A percentile compares a stretch with the other conserved stretches of the same genome.
These are phyloP conservation scores for Acanthamoeba divionensis DNA, from an alignment of 208 protist species.

Conservation along the genomic window DNA sequence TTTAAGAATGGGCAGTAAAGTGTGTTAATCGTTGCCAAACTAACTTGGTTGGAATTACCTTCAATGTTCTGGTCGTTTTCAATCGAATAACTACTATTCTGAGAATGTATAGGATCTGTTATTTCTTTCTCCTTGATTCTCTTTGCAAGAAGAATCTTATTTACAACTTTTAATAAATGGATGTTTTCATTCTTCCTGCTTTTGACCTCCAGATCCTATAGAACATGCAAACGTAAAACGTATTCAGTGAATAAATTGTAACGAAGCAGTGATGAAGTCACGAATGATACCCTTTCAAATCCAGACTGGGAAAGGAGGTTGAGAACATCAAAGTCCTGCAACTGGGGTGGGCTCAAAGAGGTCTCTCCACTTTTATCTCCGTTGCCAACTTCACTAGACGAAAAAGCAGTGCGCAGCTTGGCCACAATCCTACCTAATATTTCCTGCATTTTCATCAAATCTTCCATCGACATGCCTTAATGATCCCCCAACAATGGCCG, in stretches of 20 bases:
- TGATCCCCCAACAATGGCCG: not conserved
- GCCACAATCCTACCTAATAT: not conserved
- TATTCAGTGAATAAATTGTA: not conserved
- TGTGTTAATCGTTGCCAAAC: not conserved
- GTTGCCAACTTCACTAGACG: not conserved
- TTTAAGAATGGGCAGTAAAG: not conserved
- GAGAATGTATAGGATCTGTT: not conserved
- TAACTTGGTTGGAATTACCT: not conserved
- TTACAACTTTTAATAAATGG: not conserved
- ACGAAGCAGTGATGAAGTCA: not conserved
- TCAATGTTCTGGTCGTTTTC: not conserved
- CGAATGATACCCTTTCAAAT: not conserved
- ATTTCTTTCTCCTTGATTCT: not conserved
- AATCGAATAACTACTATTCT: not conserved
- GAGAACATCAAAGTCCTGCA: conserved; percentile 5
- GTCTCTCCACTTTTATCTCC: not conserved
- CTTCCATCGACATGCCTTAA: not conserved
- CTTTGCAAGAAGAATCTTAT: not conserved
- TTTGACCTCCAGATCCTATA: not conserved
- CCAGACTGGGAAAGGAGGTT: not conserved
- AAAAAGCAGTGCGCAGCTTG: not conserved
- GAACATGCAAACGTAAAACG: too few relatives aligned
- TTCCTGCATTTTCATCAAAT: not conserved
- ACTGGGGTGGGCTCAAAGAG: not conserved
- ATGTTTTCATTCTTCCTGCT: not conserved